Base-by-base conservation (phyloP, 1,284 basidiomycete genomes). In the Austroboletus niveus region DNA sequence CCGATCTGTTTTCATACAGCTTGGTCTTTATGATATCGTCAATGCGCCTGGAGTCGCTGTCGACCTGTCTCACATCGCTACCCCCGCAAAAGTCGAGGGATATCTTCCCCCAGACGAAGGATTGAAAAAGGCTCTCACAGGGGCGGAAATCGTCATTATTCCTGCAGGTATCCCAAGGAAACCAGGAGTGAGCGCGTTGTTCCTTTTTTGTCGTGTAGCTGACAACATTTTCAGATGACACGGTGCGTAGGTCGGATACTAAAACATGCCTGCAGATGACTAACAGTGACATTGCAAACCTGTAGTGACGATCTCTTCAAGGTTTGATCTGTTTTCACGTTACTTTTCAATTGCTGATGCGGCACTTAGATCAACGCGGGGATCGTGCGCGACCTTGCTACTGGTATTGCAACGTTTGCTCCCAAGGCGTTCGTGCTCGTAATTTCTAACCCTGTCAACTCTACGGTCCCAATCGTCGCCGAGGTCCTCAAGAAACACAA, bases 111-210 rank as follows among this genome's bases (percentile, higher is more conserved):
- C 82, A 59, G 80, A 92, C 62, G 86, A 87, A 62, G 93, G 92
- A 51, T 80, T 98, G 57, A 83, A 86, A 72, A 89, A 89, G 71
- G 83, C 85, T 40, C 81, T 99, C 65, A 82, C 80, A 51, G 92
- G 89, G 17, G 94, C 94, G 42, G 85, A 98, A 60, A 69, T 98
- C 58, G 86, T 99, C 64, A 84, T 99, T 62, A 98, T 99, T 71
- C 97, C 97, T 55, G 97, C 96, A 62, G 96, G 97, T 75, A 88
- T 98, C 10, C 96, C 97, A 55, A 83, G 97, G 63, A 99, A 99
- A 77, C 93, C 93, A 64, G 92, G 92, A 54, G 88, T 92, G 66
- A 60, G 87, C 78, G 3, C 32, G 3, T 32, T 45, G 32, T 56
- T n/a, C 45, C 42, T 50, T 48, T 39, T 32, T 11, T 8, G n/a